Evolutionary conservation across 257 asterid species (phyloP), one percentile per base, ranked within the genome.

Genomic region (Henckelia pumila): DNA sequence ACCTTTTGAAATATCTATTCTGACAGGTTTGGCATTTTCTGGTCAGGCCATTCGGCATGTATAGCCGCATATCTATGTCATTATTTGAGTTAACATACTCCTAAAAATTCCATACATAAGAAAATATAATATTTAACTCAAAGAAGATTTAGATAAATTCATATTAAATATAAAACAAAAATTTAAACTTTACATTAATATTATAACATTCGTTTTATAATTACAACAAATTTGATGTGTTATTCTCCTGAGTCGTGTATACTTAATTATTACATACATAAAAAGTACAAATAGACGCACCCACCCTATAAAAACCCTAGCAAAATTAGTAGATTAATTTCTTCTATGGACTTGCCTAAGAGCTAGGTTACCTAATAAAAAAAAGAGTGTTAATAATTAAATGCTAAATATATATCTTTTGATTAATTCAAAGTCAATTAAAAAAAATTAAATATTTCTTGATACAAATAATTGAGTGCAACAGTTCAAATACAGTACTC

Each of bases 401-500:
- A 37, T 37, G 17, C 0, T 11, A 40, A 40, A 14, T 40, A 30
- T 28, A n/a, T n/a, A n/a, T n/a, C n/a, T n/a, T 13, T 37, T 21
- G 52, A 50, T 35, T 59, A 67, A 52, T 22, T 24, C 26, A n/a
- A 20, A 68, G 13, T 58, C 67, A 59, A 65, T 69, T 60, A 25
- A 25, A 59, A 49, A 68, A 29, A 49, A 13, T 13, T 14, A 13
- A 11, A 40, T 14, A 40, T 40, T 25, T 57, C 20, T 21, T 13
- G 47, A 55, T 64, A 65, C 78, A 40, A 5, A 53, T 66, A 49
- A 55, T 56, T 73, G 14, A 50, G 30, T 13, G 60, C 76, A 77
- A 76, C 77, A 78, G 29, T 67, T 62, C 70, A 61, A 77, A 64
- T 61, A 68, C 55, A 53, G 22, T 24, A 19, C 10, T 17, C 1